Percentiles rank a stretch among this genome's conserved stretches.
Conservation (phyloP, 257 asterid genomes). For the Echites panduratus region DNA sequence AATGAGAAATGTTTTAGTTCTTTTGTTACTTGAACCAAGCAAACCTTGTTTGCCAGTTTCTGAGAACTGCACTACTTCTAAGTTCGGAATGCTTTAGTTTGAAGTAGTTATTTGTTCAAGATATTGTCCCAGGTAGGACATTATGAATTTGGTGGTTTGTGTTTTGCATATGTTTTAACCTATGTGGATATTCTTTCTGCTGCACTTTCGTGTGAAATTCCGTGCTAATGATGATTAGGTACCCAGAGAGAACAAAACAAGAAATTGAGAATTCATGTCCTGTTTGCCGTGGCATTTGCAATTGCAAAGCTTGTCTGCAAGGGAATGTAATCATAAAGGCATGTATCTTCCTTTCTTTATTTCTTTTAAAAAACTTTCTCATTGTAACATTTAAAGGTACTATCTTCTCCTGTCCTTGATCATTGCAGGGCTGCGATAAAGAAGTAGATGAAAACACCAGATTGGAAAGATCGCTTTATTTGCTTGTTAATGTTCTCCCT, state of each 20-base stretch:
- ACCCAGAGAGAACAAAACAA: slow-evolving; percentile 48
- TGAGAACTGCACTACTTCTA: not conserved
- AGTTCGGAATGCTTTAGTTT: not conserved
- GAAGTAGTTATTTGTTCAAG: not conserved
- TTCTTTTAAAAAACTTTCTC: slow-evolving; percentile 5
- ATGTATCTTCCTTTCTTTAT: slow-evolving; percentile 9
- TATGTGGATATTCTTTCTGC: not conserved
- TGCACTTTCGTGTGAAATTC: not conserved
- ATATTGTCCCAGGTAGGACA: not conserved
- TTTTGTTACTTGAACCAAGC: not conserved
- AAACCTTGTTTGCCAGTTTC: not conserved
- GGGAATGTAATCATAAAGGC: slow-evolving; percentile 39
- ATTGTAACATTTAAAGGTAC: not conserved
- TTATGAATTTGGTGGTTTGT: not conserved
- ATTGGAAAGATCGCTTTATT: slow-evolving; percentile 44
- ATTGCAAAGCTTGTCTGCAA: slow-evolving; percentile 70
- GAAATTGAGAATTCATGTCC: slow-evolving; percentile 57
- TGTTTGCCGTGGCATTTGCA: slow-evolving; percentile 66
- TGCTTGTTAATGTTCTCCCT: slow-evolving; percentile 58
- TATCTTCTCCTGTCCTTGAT: not conserved
- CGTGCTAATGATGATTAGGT: slow-evolving; percentile 37
- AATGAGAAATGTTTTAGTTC: slow-evolving; percentile 17
- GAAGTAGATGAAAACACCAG: slow-evolving; percentile 40
- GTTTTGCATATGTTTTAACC: not conserved
- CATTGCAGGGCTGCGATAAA: slow-evolving; percentile 26